A percentile compares a stretch with the other conserved stretches of the same genome.
These are phyloP conservation scores for Gossypium davidsonii DNA, from an alignment of 441 rosid genomes.

Conservation along the genomic window DNA sequence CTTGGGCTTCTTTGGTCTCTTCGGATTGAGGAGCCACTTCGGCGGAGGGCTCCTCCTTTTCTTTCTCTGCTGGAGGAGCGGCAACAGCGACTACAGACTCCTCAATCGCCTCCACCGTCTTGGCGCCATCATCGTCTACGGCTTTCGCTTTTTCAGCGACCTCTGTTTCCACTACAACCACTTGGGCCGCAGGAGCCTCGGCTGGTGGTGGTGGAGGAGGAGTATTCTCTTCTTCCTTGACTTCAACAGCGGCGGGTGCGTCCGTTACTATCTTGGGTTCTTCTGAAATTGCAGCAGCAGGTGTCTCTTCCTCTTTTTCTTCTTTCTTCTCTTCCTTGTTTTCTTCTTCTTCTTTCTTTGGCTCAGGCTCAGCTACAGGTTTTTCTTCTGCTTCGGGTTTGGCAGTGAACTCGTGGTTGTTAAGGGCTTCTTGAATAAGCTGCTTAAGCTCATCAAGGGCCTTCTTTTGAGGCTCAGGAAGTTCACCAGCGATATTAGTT, in stretches of 20 bases:
- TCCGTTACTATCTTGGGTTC: neutral
- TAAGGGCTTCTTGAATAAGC: constrained; percentile 61
- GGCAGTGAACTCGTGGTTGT: constrained; percentile 57
- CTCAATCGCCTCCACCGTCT: constrained; percentile 54
- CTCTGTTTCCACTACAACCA: constrained; percentile 16
- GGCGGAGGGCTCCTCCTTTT: constrained; percentile 17
- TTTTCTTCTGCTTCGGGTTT: constrained; percentile 22
- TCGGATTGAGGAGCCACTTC: constrained; percentile 15
- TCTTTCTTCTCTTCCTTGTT: constrained; percentile 18
- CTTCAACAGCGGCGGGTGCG: constrained; percentile 6
- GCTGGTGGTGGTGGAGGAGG: neutral
- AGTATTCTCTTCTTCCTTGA: neutral
- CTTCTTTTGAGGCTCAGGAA: constrained; percentile 57
- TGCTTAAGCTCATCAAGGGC: constrained; percentile 66
- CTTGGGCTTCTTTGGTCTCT: constrained; percentile 34
- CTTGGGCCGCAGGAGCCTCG: constrained; percentile 15
- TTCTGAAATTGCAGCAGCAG: neutral
- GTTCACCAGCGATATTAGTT: constrained; percentile 41
- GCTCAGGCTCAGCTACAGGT: neutral
- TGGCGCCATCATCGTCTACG: constrained; percentile 58
- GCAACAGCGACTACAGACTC: constrained; percentile 53
- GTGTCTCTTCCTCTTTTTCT: constrained; percentile 7
- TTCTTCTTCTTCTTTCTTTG: neutral
- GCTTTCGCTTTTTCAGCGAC: constrained; percentile 31
- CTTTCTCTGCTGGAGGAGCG: constrained; percentile 14